Evolutionary conservation across 2,329 filamentous ascomycete species (phyloP).

Genomic region (Cladosporium austrohemisphaericum): DNA sequence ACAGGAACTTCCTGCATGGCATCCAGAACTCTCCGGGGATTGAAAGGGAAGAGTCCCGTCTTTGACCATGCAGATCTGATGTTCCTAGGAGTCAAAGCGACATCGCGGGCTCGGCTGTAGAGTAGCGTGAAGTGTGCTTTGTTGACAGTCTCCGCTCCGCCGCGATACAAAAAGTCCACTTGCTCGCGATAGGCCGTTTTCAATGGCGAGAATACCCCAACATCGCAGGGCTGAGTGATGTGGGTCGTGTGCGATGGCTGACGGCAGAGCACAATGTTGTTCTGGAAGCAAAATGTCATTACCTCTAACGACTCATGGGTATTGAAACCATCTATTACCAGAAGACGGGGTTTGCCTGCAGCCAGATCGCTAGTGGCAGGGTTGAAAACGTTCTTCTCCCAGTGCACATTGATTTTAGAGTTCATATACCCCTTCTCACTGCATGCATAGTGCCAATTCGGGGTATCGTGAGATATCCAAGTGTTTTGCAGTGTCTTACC

Average conservation of each 20-base stretch:
- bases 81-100: slow-evolving; percentile 28
- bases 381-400: slow-evolving; percentile 35
- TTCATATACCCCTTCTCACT: slow-evolving; percentile 24
- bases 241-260: slow-evolving; percentile 30
- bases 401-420: slow-evolving; percentile 36
- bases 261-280: slow-evolving; percentile 33
- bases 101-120: slow-evolving; percentile 24
- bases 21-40: slow-evolving; percentile 31
- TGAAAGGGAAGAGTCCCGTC: slow-evolving; percentile 28
- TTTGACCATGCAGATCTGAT: slow-evolving; percentile 27
- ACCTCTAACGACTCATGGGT: slow-evolving; percentile 34
- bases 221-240: slow-evolving; percentile 30
- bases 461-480: slow-evolving; percentile 28
- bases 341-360: slow-evolving; percentile 30
- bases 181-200: slow-evolving; percentile 18
- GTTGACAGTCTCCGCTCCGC: slow-evolving; percentile 14
- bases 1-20: background rate
- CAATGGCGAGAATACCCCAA: slow-evolving; percentile 15
- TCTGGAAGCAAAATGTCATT: slow-evolving; percentile 30
- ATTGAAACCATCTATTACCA: slow-evolving; percentile 36
- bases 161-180: slow-evolving; percentile 15
- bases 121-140: slow-evolving; percentile 21
- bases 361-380: slow-evolving; percentile 32
- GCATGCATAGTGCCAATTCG: slow-evolving; percentile 24
- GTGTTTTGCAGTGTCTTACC: slow-evolving; percentile 28